Conservation (phyloP, 257 asterid genomes). For the Solanum pennellii region DNA sequence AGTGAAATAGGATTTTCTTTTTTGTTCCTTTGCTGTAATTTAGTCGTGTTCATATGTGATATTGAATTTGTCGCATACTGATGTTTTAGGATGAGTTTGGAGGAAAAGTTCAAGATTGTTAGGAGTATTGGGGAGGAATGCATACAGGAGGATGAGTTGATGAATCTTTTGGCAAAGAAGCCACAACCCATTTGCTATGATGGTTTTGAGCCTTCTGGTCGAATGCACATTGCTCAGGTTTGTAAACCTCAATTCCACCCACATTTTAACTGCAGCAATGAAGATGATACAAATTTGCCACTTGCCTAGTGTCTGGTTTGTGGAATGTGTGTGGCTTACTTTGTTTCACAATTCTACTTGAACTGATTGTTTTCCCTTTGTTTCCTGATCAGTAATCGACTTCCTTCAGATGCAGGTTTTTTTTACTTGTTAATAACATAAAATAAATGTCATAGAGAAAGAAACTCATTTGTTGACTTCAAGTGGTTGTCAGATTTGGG, state of each 20-base stretch:
- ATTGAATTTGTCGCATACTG: not conserved
- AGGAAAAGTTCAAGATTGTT: conserved; percentile 48
- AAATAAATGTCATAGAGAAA: not conserved
- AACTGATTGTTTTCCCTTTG: not conserved
- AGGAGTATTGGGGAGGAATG: conserved; percentile 92
- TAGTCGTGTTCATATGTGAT: not conserved
- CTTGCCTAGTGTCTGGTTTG: not conserved
- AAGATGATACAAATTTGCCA: not conserved
- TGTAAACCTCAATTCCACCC: not conserved
- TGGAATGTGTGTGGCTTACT: not conserved
- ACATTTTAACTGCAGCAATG: not conserved
- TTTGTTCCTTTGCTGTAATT: not conserved
- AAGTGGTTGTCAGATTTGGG: not conserved
- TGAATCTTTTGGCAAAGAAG: conserved; percentile 52
- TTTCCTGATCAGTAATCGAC: not conserved
- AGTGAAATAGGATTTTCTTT: not conserved
- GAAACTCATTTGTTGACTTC: not conserved
- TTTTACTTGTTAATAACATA: not conserved
- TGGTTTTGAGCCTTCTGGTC: conserved; percentile 91
- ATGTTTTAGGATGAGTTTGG: conserved; percentile 35
- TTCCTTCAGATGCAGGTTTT: not conserved
- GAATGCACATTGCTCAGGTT: conserved; percentile 98
- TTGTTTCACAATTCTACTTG: not conserved
- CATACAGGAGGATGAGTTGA: conserved; percentile 78
- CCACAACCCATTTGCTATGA: conserved; percentile 70